Conservation (phyloP, 2,329 filamentous ascomycete genomes). For the Hypocreales sp. region DNA sequence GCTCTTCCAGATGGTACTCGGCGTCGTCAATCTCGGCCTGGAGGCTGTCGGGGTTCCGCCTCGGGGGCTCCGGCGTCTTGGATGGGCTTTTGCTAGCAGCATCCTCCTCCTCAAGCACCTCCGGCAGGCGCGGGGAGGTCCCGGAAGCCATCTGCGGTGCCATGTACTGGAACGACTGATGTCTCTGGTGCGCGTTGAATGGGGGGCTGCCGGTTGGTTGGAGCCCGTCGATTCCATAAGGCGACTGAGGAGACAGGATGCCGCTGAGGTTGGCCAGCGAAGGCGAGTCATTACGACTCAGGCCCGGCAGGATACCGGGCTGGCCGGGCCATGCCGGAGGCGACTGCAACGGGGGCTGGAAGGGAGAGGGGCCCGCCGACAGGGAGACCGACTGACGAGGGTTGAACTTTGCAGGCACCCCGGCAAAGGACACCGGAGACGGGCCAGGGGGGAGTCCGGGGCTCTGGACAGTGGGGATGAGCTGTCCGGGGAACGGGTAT, state of each 20-base stretch:
- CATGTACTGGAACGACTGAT: constrained; percentile 44
- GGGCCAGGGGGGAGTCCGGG: constrained; percentile 48
- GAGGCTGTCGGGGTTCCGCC: constrained; percentile 48
- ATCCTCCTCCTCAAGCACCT: constrained; percentile 60
- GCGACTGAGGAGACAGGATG: constrained; percentile 49
- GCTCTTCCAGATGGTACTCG: constrained; percentile 71
- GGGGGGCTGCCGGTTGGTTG: constrained; percentile 23
- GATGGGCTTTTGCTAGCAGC: constrained; percentile 31
- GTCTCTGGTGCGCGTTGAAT: constrained; percentile 35
- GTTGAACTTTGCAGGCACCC: constrained; percentile 43
- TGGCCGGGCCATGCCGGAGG: constrained; percentile 43
- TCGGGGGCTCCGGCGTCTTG: constrained; percentile 34
- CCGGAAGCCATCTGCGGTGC: constrained; percentile 36
- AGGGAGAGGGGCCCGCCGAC: constrained; percentile 47
- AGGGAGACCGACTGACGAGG: constrained; percentile 59
- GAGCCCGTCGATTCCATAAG: constrained; percentile 39
- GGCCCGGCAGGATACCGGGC: constrained; percentile 36
- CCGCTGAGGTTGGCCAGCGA: constrained; percentile 35
- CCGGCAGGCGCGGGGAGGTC: constrained; percentile 48
- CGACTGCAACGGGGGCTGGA: constrained; percentile 48
- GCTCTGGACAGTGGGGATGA: constrained; percentile 47
- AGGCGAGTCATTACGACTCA: constrained; percentile 48
- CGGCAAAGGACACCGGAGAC: constrained; percentile 57
- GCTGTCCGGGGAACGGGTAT: constrained; percentile 39
- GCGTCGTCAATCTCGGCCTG: constrained; percentile 77